These are phyloP conservation scores for Sedum album DNA, from an alignment of 164 flowering plant genomes.

Conservation along the genomic window DNA sequence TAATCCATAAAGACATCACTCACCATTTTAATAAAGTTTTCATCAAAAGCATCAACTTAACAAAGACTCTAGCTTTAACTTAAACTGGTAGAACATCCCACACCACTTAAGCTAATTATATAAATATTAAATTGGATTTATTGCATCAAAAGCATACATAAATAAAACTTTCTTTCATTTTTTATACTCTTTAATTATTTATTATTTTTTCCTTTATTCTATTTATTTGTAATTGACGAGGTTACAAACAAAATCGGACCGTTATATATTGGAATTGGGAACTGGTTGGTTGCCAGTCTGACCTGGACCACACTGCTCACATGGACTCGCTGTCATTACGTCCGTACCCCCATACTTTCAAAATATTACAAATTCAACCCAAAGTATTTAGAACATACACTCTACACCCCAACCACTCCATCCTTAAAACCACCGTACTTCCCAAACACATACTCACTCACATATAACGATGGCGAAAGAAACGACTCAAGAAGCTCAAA, in stretches of 20 bases:
- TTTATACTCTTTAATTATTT: background rate
- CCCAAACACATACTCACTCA: background rate
- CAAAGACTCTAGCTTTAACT: background rate
- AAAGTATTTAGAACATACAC: no score
- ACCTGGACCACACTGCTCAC: conserved; percentile 1
- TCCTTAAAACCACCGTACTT: background rate
- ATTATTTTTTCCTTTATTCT: no score
- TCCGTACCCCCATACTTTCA: background rate
- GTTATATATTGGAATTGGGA: background rate
- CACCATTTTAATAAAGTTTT: background rate
- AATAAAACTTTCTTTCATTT: background rate
- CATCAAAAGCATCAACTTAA: background rate
- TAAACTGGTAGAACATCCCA: background rate
- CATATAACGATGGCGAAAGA: conserved; percentile 36
- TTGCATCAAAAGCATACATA: no score
- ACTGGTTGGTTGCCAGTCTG: conserved; percentile 4
- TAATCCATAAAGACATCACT: background rate
- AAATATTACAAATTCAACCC: no score
- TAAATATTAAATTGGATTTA: no score
- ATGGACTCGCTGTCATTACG: background rate
- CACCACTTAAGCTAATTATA: no score
- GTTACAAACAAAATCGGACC: conserved; percentile 2
- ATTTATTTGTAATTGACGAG: background rate
- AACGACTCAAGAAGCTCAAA: conserved; percentile 36
- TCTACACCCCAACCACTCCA: conserved; percentile 1